Conservation (phyloP, 179 eudicot genomes). For the Silene coronaria region DNA sequence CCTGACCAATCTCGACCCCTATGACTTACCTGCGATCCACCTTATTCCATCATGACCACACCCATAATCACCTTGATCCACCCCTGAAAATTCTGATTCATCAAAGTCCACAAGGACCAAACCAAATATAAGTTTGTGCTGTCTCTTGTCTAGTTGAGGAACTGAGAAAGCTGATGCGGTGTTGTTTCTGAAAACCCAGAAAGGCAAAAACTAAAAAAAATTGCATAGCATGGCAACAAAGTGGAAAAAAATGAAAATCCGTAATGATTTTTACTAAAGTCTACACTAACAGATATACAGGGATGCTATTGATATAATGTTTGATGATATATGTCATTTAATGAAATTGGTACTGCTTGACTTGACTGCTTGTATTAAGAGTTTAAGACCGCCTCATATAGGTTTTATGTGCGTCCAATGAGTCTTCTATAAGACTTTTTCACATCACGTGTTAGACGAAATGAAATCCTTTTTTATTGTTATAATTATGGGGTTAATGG, state of each 20-base stretch:
- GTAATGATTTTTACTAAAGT: too few relatives aligned
- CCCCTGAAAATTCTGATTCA: neutral
- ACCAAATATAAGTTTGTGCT: neutral
- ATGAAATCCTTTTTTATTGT: too few relatives aligned
- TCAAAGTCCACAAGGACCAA: too few relatives aligned
- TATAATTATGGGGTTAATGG: too few relatives aligned
- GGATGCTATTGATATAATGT: neutral
- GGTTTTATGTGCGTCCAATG: too few relatives aligned
- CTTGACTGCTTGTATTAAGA: too few relatives aligned
- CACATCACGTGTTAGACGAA: too few relatives aligned
- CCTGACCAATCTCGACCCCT: neutral
- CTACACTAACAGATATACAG: neutral
- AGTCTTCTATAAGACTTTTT: too few relatives aligned
- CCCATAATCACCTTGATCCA: neutral
- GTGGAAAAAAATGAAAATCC: too few relatives aligned
- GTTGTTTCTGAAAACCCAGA: neutral
- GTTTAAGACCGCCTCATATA: too few relatives aligned
- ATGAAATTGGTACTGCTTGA: neutral
- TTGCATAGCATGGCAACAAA: neutral
- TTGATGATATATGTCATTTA: neutral
- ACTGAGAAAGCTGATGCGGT: neutral
- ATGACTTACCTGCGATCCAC: neutral
- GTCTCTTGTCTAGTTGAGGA: neutral
- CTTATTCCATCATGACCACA: neutral
- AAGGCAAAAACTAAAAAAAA: neutral